Conservation (phyloP, 208 protist species). For the Trypanosoma melophagium region DNA sequence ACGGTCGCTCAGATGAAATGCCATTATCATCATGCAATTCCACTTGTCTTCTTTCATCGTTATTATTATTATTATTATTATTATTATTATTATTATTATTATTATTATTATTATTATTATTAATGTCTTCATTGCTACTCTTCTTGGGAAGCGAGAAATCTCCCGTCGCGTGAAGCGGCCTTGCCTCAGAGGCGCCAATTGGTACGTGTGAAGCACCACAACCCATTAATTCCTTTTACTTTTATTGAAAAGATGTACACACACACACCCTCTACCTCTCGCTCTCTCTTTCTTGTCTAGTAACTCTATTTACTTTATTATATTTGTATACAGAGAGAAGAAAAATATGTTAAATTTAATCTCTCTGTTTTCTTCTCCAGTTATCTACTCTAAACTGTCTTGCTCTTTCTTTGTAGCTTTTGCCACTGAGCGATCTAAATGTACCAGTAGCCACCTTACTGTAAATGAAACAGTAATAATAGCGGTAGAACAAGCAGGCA, state of each 20-base stretch:
- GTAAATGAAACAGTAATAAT: too few relatives aligned
- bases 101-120: not conserved
- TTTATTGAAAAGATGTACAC: too few relatives aligned
- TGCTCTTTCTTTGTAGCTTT: too few relatives aligned
- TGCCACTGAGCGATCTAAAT: too few relatives aligned
- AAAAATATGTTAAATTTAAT: not conserved
- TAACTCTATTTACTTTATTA: too few relatives aligned
- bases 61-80: not conserved
- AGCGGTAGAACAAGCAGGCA: not conserved
- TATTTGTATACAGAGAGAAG: too few relatives aligned
- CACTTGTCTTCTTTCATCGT: not conserved
- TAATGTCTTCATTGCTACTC: not conserved
- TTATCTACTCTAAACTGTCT: not conserved
- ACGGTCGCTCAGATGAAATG: slow-evolving; percentile 9
- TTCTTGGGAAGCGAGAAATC: not conserved
- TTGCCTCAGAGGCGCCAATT: not conserved
- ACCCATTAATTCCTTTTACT: slow-evolving; percentile 7
- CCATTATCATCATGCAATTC: not conserved
- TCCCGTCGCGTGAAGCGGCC: not conserved
- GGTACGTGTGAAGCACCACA: slow-evolving; percentile 10
- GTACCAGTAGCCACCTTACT: too few relatives aligned
- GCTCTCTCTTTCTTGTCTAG: too few relatives aligned
- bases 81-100: too few relatives aligned
- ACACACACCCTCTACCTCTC: too few relatives aligned
- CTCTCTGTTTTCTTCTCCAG: not conserved